Evolutionary conservation across 768 basidiomycete genomes (phyloP), one percentile per base, ranked within the genome.

Genomic region (Trametes gibbosa): DNA sequence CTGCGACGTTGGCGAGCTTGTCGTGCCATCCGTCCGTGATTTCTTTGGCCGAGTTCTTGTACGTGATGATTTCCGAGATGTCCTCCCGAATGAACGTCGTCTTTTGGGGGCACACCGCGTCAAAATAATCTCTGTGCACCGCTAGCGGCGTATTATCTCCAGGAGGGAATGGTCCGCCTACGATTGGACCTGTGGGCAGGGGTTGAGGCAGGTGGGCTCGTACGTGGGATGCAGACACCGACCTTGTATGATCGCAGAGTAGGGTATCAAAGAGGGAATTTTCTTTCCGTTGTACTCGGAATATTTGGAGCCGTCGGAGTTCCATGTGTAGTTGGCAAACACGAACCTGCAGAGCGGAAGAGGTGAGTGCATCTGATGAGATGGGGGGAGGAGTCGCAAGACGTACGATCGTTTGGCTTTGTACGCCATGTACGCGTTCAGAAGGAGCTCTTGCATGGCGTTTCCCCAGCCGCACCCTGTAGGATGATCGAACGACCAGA

Each of bases 321-420:
- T 68, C 84, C 83, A 85, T 0, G 81, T 80, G 61, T 81, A 84
- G 48, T 85, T 80, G 58, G 83, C 76, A 63, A 83, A 84, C 2
- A 84, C 84, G 34, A 70, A 74, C 21, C 76, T 77, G 46, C 10
- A 32, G 10, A n/a, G n/a, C 2, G 32, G 45, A 25, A 23, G 13
- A 50, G 21, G 4, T 43, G 40, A 10, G 37, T 10, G 21, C 1
- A 8, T 41, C 4, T 7, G 39, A 8, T 7, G 21, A 25, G 10
- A 32, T 29, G 21, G 40, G 34, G 24, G 35, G 17, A 24, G 35
- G 17, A 24, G 16, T 37, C 17, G 27, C 34, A 0, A 2, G 9
- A 12, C 75, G 51, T 54, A 78, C 76, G 77, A 67, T 65, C 77
- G 69, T 43, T 73, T 72, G 1, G 77, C 52, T 6, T 60, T 40